phyloP scores from a whole-genome alignment of 306 rosid species.

The Trifolium pratense region DNA sequence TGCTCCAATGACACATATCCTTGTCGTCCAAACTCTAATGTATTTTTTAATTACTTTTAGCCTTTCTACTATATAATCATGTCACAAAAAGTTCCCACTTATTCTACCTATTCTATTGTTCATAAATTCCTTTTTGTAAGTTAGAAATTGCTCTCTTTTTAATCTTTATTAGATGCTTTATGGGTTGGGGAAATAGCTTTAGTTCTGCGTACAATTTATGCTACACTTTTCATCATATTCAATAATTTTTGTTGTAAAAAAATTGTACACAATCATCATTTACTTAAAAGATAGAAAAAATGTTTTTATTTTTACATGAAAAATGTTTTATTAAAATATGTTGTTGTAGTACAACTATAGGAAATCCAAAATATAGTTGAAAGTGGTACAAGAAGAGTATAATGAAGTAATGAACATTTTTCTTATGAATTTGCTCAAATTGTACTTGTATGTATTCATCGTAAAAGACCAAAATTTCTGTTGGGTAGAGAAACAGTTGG shows the following conservation, averaged over 20 bases:
- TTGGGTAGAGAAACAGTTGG: background rate
- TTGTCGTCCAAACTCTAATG: constrained; percentile 33
- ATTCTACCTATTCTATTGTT: constrained; percentile 16
- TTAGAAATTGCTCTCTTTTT: constrained; percentile 10
- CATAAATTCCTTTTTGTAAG: background rate
- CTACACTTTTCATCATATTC: background rate
- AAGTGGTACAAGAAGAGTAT: background rate
- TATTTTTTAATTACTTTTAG: background rate
- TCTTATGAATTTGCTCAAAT: background rate
- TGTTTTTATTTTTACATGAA: background rate
- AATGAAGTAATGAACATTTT: background rate
- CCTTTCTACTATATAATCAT: constrained; percentile 41
- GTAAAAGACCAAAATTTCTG: background rate
- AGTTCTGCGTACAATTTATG: constrained; percentile 22
- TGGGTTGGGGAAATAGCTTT: constrained; percentile 21
- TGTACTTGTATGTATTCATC: background rate
- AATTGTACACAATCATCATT: background rate
- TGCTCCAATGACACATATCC: constrained; percentile 30
- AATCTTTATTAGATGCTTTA: constrained; percentile 24
- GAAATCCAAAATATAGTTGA: background rate
- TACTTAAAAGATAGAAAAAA: too few species aligned
- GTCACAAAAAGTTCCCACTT: constrained; percentile 26
- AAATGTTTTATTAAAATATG: background rate
- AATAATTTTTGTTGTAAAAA: background rate
- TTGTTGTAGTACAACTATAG: background rate